Evolutionary conservation across 2,329 filamentous ascomycete genomes (phyloP), one percentile per base, ranked within the genome.

Genomic region (Pseudopithomyces maydicus): DNA sequence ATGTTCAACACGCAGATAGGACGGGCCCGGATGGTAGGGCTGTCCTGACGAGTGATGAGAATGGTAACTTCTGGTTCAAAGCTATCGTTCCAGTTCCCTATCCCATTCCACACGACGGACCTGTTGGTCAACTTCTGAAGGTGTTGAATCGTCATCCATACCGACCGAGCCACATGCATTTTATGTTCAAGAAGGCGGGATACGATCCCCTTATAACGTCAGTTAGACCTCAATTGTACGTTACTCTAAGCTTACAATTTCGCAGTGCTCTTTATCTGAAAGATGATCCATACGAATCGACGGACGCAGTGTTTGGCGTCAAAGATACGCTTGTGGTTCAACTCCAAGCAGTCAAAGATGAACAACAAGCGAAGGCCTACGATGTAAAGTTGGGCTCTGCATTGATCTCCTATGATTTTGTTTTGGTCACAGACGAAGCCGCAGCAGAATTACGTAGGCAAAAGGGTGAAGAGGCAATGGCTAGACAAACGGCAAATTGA

Each of bases 301-400:
- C 89, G 0, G 91, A 96, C 70, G 90, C 91, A 0, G 91, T 96
- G 1, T 96, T 96, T 66, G 91, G 91, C n/a, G 91, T 96, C 55
- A 96, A 96, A 74, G 83, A 91, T 70, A 90, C 88, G 32, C 80
- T 96, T 12, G 90, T 74, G 20, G 64, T 74, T 1, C 62, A 52
- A 10, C 56, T 74, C 8, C 64, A 63, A 1, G 68, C 58, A 1
- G 70, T 71, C 12, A 58, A 62, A 7, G 22, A 65, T 0, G 63
- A 68, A 45, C 62, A 67, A 54, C 68, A 64, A 14, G 57, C 62
- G 48, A 53, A 69, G 43, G 72, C 92, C 70, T 81, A 79, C 14
- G 85, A 91, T 3, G 73, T 82, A 29, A n/a, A 7, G 20, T 84
- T 88, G 63, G 89, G 85, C 8, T 84, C 80, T 22, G 85, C 85